Base-by-base conservation (phyloP, 805 yeast genomes). In the Kodamaea laetipori region DNA sequence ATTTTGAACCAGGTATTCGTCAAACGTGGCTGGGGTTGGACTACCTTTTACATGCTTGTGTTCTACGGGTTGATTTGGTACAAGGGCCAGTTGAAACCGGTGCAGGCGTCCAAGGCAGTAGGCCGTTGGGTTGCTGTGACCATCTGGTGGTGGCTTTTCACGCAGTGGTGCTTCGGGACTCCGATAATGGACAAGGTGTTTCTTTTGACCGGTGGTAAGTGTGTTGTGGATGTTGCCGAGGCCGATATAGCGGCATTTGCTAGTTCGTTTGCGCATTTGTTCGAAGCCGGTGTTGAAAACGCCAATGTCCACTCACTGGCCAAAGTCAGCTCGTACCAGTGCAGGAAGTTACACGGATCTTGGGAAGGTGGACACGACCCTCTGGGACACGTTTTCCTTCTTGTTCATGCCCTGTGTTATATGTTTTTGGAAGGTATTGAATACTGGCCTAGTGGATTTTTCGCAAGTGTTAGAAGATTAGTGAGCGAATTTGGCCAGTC, bases 321-420 rank as follows among this genome's bases (percentile, higher is more conserved):
- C 7, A 34, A 33, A 3, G 53, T 71, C 8, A 53, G 68, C 5
- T 69, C 74, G 7, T 58, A 57, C 40, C 50, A 54, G 12, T 71
- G 76, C 54, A 55, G 71, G 16, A 50, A 51, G 31, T 46, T 68
- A 77, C 94, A 60, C 63, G 94, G 60, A 40, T 58, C 47, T 21
- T 77, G 56, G 89, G 82, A 39, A 84, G 98, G 96, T 0, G 99
- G 99, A 0, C 96, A 89, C 58, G 99, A 94, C 66, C 96, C 98
- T 4, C 84, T 92, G 48, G 99, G 99, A 0, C 99, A 94, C 59
- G 84, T 88, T 1, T 94, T 90, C 54, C 61, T 94, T 32, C 67
- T 92, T 35, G 75, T 84, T 4, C 85, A 84, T 46, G 73, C 87
- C 6, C 76, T 84, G 23, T 58, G 84, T 43, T 77, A 85, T 44